Conservation (phyloP, 176 grass and related monocot species). For the Oryza meyeriana region DNA sequence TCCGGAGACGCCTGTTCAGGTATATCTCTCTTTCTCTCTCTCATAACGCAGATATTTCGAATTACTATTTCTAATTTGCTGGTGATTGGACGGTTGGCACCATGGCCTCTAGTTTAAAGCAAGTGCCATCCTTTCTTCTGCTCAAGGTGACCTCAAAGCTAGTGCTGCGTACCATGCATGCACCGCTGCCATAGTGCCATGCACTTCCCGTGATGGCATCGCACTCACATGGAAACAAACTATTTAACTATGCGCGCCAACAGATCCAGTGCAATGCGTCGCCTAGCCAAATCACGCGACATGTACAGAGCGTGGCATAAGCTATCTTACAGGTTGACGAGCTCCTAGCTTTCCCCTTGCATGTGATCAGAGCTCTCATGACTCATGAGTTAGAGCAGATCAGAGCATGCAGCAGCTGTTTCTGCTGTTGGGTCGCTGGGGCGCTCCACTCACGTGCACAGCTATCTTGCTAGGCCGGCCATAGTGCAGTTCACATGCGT, state of each 20-base stretch:
- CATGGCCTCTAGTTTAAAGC: neutral
- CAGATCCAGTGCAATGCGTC: neutral
- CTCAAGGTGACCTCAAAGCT: neutral
- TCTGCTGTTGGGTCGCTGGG: neutral
- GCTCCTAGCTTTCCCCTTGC: neutral
- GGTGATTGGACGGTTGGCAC: neutral
- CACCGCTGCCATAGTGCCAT: neutral
- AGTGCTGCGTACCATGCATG: too few relatives aligned
- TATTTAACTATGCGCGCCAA: neutral
- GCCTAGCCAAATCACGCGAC: neutral
- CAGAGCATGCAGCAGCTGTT: neutral
- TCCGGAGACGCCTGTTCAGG: conserved; percentile 32
- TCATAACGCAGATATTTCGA: neutral
- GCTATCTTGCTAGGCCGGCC: neutral
- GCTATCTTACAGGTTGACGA: conserved; percentile 1
- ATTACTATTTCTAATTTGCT: neutral
- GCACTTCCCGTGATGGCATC: neutral
- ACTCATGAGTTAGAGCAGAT: neutral
- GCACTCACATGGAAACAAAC: neutral
- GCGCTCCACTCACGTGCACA: conserved; percentile 3
- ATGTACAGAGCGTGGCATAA: too few relatives aligned
- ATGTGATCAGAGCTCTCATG: neutral
- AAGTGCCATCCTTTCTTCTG: neutral
- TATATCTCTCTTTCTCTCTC: conserved; percentile 20
- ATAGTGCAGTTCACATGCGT: conserved; percentile 43